Evolutionary conservation across 768 basidiomycete species (phyloP), one percentile per base, ranked within the genome.

Genomic region (Tephrocybe sp.): DNA sequence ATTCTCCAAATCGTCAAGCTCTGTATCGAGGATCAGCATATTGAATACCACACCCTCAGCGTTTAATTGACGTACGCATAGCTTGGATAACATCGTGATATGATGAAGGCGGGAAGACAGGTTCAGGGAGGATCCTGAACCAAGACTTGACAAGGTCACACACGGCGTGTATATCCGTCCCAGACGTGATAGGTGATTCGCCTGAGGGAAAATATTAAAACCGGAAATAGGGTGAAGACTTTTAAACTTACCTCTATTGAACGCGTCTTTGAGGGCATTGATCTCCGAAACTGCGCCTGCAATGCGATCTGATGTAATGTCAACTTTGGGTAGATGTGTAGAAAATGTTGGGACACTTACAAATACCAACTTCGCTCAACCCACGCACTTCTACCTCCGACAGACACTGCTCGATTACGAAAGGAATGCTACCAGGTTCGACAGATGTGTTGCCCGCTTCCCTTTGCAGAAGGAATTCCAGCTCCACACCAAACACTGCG

Each of bases 101-200:
- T 2, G 80, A 79, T 6, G 76, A 66, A 15, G 85, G 67, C 23
- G 90, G 88, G 68, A 94, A 87, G 30, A 93, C 69, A 9, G 90
- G 84, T 54, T 89, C 88, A 10, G 92, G 91, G 14, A 94, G 73
- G 11, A 87, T 72, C 28, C 92, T 81, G 74, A 93, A 87, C 89
- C 89, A 93, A 0, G 86, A 80, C 70, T 93, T 93, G 63, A 94
- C 78, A 53, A 89, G 70, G 62, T 92, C 92, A 53, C 90, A 84
- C 32, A 93, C 80, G 28, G 88, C 88, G 65, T 92, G 86, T 37
- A 93, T 86, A 59, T 94, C 92, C 1, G 83, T 83, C 21, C 66
- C 72, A 30, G 73, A 64, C 30, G 77, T 69, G 59, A 86, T 77
- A 1, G 86, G 86, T 60, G 72, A 77, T 60, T 85, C 80, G 50